Evolutionary conservation across 352 stramenopile genomes (phyloP), one percentile per base, ranked within the genome.

Genomic region (Phytophthora lateralis): DNA sequence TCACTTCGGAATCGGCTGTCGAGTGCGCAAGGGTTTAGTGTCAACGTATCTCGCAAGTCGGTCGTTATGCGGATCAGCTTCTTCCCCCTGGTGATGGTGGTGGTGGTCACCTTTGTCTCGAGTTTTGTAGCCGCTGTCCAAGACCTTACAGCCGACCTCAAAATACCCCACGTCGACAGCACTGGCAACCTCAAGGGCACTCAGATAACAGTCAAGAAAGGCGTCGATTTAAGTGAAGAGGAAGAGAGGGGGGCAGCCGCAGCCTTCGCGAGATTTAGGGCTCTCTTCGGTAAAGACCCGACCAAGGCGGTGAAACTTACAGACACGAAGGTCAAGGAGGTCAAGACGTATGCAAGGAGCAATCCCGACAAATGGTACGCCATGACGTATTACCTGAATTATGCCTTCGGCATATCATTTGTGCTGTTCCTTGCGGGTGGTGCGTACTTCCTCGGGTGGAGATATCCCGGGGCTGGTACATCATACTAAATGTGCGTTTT

Each of bases 291-390:
- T 10, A 32, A 8, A 21, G 50, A 11, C 1, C 55, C 46, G 8
- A 63, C 2, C 4, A 63, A 56, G 35, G 14, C 35, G 6, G 14
- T 41, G 35, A 18, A 20, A 41, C 49, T 66, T 9, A 66, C 58
- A 21, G 49, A 45, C 12, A 27, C 14, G 6, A 66, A 66, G 49
- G n/a, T 41, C 24, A 39, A 43, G 29, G 8, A 21, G 1, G 27
- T 66, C 6, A 24, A 66, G 26, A 49, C 49, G 18, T 66, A 60
- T n/a, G 58, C 58, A 12, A 17, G 3, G 4, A 48, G 34, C 58
- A 66, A 54, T 24, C 39, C 58, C 32, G 49, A 55, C 8, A 66
- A 66, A 10, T 66, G 58, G 58, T 60, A 37, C 12, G 41, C 49
- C 8, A 60, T 66, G 58, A 24, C 41, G 8, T 60, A 66, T 15